These are phyloP conservation scores for Stenocarpella maydis DNA, from an alignment of 2,329 filamentous ascomycete genomes.

Conservation along the genomic window DNA sequence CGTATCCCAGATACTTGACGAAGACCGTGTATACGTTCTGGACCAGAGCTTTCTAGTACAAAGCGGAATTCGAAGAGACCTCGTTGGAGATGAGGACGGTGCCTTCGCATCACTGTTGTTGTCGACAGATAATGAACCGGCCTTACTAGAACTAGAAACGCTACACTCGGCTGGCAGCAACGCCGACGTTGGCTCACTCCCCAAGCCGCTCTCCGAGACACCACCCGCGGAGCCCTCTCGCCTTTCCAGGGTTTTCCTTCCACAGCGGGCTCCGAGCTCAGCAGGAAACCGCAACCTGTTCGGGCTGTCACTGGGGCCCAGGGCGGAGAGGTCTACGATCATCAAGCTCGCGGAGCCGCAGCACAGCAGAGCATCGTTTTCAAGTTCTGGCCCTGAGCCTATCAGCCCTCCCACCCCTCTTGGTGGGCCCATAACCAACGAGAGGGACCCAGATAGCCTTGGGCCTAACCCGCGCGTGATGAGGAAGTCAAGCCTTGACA, in stretches of 20 bases:
- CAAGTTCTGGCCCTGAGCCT: neutral
- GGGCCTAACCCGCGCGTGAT: neutral
- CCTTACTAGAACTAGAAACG: neutral
- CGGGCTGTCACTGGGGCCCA: constrained; percentile 25
- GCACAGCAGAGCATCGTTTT: neutral
- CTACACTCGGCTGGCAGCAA: constrained; percentile 18
- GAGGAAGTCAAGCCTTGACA: constrained; percentile 30
- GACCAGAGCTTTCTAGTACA: constrained; percentile 74
- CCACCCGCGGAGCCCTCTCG: constrained; percentile 9
- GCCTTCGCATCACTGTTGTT: constrained; percentile 56
- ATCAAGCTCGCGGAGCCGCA: neutral
- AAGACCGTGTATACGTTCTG: constrained; percentile 84
- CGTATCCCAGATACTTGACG: constrained; percentile 73
- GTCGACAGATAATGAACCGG: constrained; percentile 33
- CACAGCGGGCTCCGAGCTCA: neutral
- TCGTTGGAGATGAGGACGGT: constrained; percentile 56
- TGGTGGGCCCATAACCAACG: neutral
- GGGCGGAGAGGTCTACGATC: constrained; percentile 14
- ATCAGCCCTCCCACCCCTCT: neutral
- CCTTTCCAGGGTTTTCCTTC: constrained; percentile 19
- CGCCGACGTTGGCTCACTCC: neutral
- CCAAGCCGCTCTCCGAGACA: neutral
- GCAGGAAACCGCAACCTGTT: constrained; percentile 22
- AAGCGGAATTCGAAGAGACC: constrained; percentile 68
- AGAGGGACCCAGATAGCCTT: neutral